phyloP scores from a whole-genome alignment of 352 stramenopile genomes.

The Globisporangium okanoganense region DNA sequence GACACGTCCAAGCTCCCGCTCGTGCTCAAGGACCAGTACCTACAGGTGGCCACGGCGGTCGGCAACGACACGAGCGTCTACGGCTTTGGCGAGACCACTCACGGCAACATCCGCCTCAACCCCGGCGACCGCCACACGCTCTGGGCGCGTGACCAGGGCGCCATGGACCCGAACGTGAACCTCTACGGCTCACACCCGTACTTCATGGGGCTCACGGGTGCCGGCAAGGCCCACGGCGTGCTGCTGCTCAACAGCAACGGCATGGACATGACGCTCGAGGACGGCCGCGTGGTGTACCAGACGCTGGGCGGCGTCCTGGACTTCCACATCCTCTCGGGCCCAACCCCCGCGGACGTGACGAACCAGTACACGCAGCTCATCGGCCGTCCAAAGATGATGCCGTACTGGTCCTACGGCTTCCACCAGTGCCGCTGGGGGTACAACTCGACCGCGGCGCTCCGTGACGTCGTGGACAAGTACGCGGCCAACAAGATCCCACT shows the following conservation, averaged over 20 bases:
- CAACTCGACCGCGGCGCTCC: slow-evolving; percentile 18
- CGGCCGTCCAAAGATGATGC: slow-evolving; percentile 41
- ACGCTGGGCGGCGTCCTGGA: slow-evolving; percentile 49
- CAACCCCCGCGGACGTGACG: slow-evolving; percentile 35
- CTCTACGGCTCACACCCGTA: slow-evolving; percentile 55
- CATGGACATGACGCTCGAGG: slow-evolving; percentile 51
- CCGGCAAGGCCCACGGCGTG: slow-evolving; percentile 36
- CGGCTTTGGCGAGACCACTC: slow-evolving; percentile 46
- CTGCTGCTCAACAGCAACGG: slow-evolving; percentile 58
- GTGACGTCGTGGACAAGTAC: slow-evolving; percentile 32
- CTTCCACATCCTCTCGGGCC: slow-evolving; percentile 49
- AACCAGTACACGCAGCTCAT: slow-evolving; percentile 50
- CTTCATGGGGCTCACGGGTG: slow-evolving; percentile 36
- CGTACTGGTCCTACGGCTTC: slow-evolving; percentile 67
- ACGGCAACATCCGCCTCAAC: slow-evolving; percentile 25
- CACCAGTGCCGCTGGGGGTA: slow-evolving; percentile 56
- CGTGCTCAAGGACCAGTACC: slow-evolving; percentile 48
- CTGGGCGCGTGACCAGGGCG: slow-evolving; percentile 31
- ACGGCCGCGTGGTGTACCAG: slow-evolving; percentile 37
- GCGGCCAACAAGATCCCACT: slow-evolving; percentile 32
- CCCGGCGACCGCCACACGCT: slow-evolving; percentile 45
- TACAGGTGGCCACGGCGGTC: slow-evolving; percentile 43
- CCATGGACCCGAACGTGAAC: slow-evolving; percentile 38
- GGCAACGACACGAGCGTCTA: slow-evolving; percentile 27
- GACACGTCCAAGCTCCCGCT: slow-evolving; percentile 36